Conservation (phyloP, 495 filamentous ascomycete species). For the Aspergillus avenaceus region DNA sequence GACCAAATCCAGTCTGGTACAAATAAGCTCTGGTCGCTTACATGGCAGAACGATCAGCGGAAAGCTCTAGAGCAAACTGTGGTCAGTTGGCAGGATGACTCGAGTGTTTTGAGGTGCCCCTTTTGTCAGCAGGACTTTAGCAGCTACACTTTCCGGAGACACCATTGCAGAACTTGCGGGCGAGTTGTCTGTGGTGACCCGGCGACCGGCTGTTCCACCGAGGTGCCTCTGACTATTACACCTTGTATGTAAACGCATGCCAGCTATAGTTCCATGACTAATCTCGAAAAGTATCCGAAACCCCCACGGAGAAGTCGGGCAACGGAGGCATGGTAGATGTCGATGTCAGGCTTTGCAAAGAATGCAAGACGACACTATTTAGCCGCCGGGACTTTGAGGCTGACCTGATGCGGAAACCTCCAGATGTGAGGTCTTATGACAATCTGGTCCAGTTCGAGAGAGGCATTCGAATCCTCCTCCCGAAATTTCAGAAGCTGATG, state of each 20-base stretch:
- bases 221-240: slow-evolving; percentile 75
- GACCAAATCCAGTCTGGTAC: slow-evolving; percentile 48
- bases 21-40: slow-evolving; percentile 54
- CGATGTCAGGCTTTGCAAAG: slow-evolving; percentile 86
- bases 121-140: slow-evolving; percentile 95
- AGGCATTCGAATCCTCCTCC: slow-evolving; percentile 79
- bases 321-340: slow-evolving; percentile 55
- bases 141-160: slow-evolving; percentile 80
- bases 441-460: slow-evolving; percentile 85
- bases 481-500: slow-evolving; percentile 81
- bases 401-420: slow-evolving; percentile 61
- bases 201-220: slow-evolving; percentile 76
- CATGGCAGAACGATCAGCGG: slow-evolving; percentile 59
- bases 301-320: slow-evolving; percentile 56
- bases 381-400: slow-evolving; percentile 76
- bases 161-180: slow-evolving; percentile 93
- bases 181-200: slow-evolving; percentile 87
- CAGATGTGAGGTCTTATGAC: slow-evolving; percentile 78
- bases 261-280: slow-evolving; percentile 10
- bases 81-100: slow-evolving; percentile 93
- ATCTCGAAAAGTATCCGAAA: slow-evolving; percentile 36
- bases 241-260: slow-evolving; percentile 50
- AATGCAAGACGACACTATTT: slow-evolving; percentile 83
- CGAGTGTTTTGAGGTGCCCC: slow-evolving; percentile 73
- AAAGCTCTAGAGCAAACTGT: slow-evolving; percentile 85